phyloP scores from a whole-genome alignment of 176 grass and related monocot species.

The Bothriochloa decipiens region DNA sequence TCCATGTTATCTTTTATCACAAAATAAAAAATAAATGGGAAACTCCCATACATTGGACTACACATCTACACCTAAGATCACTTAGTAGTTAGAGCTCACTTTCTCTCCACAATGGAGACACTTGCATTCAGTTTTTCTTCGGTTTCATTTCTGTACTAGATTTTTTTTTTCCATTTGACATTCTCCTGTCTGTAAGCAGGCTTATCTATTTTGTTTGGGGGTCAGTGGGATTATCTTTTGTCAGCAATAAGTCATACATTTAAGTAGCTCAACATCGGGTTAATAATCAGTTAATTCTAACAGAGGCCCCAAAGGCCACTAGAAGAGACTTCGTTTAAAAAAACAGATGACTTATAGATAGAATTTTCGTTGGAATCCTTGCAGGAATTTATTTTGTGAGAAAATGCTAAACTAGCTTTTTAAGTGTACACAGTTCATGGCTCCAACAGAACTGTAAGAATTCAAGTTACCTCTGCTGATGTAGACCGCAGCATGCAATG shows the following conservation, averaged over 20 bases:
- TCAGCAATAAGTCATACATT: not conserved
- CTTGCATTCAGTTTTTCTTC: not conserved
- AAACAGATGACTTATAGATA: not conserved
- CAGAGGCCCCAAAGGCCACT: not conserved
- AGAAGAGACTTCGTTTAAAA: not conserved
- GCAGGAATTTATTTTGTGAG: not conserved
- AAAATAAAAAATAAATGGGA: not conserved
- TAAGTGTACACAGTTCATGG: not conserved
- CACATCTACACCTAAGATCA: not conserved
- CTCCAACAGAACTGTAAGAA: not conserved
- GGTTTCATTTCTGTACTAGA: not conserved
- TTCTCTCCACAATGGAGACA: not conserved
- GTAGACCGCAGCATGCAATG: constrained; percentile 44
- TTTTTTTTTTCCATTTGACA: not conserved
- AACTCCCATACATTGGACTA: not conserved
- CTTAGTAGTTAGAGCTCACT: not conserved
- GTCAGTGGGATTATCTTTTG: not conserved
- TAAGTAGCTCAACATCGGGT: not conserved
- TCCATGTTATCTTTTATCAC: not conserved
- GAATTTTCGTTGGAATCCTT: not conserved
- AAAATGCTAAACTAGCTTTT: not conserved
- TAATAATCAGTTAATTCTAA: not conserved
- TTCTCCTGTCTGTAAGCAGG: not conserved
- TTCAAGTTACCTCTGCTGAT: not conserved
- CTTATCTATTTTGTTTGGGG: not conserved